Conservation (phyloP, 257 asterid species). For the Knoxia roxburghii region DNA sequence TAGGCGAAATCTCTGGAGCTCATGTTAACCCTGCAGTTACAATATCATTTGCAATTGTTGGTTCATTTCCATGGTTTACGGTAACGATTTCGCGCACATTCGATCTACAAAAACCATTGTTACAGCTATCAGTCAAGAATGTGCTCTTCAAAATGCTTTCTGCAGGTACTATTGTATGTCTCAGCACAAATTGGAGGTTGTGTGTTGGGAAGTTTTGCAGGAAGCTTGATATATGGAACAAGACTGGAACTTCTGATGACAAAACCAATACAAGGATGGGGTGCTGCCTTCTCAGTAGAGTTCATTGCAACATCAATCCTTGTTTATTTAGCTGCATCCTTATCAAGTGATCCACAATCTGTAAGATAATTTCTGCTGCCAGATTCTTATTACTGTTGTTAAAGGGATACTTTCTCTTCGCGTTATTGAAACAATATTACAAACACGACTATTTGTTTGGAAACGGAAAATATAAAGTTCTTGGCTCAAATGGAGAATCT, state of each 20-base stretch:
- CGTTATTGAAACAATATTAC: too few species aligned
- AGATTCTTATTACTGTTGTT: neutral
- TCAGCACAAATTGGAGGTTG: conserved; percentile 77
- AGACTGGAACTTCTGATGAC: conserved; percentile 58
- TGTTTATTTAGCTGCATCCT: conserved; percentile 60
- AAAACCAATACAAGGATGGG: conserved; percentile 53
- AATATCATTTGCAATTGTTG: conserved; percentile 61
- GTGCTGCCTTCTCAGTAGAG: conserved; percentile 66
- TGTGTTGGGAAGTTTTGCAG: conserved; percentile 51
- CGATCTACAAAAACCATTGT: neutral
- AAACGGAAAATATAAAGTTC: too few species aligned
- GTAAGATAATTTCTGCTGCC: conserved; percentile 33
- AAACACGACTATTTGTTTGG: too few species aligned
- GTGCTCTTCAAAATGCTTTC: neutral
- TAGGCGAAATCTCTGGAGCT: conserved; percentile 84
- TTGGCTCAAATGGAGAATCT: too few species aligned
- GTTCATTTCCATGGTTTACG: conserved; percentile 80
- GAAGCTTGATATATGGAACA: conserved; percentile 48
- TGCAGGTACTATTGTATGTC: conserved; percentile 64
- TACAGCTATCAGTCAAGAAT: neutral
- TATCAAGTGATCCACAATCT: conserved; percentile 37
- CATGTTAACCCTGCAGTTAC: conserved; percentile 89
- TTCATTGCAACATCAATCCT: conserved; percentile 65
- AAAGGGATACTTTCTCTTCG: too few species aligned
- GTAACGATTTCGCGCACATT: conserved; percentile 20